Evolutionary conservation across 1,139 yeast species (phyloP), one percentile per base, ranked within the genome.

Genomic region (Petasospora rhodanensis): DNA sequence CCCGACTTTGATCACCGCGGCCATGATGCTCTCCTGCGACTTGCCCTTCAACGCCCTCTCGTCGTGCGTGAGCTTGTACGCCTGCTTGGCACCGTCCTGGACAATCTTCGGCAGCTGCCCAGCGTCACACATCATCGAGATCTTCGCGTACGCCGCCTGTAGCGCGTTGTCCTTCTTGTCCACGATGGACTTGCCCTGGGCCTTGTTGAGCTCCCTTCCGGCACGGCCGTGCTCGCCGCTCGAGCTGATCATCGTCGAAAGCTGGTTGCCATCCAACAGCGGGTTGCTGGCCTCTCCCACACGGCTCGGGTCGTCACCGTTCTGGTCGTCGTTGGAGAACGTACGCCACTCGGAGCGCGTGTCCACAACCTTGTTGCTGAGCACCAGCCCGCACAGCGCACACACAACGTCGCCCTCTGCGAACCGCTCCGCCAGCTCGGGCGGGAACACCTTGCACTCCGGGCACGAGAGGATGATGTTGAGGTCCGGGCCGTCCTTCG

Each of bases 201-300:
- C 91, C 51, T 96, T 70, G 53, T 80, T 86, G 52, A 91, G 71
- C 49, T 89, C 97, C 46, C 95, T 70, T 8, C 96, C 95, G 6
- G 76, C 73, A 43, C 78, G 74, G 7, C 42, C 45, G 14, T 52
- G 48, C 45, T 84, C 86, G 35, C 84, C 87, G 29, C 83, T 83
- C 41, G 80, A 78, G 15, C 96, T 85, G 42, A 91, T 93, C 69
- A 89, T 79, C 5, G 98, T 91, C 14, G 95, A 87, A 40, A 91
- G 76, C 59, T 87, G 94, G 51, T 84, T 93, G 17, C 94, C 84
- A 52, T 89, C 97, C 49, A 93, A 68, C 41, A 89, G 64, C 11
- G 97, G 96, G 56, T 89, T 89, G n/a, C 93, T 82, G 4, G 97
- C 97, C 55, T 89, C 97, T 59, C 98, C 98, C 45, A 91, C 98